Evolutionary conservation across 2,329 filamentous ascomycete species (phyloP), one percentile per base, ranked within the genome.

Genomic region (Colletotrichum lupini): DNA sequence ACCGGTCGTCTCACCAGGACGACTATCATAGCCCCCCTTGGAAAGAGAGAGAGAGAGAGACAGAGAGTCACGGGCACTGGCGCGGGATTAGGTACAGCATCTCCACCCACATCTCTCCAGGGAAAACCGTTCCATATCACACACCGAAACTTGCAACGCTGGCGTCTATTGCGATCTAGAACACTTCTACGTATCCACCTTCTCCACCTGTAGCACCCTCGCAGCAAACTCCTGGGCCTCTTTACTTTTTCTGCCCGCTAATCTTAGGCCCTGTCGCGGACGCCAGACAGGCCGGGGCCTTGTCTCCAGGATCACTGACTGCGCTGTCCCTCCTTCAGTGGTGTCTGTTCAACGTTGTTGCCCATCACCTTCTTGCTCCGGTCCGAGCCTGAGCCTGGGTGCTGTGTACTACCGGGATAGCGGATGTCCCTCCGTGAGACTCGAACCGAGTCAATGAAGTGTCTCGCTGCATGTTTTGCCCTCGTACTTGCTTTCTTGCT

Each of bases 131-230:
- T 73, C 67, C 22, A 60, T 26, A 12, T 11, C n/a, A 56, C 68
- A 63, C 72, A 74, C 72, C 68, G 68, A 74, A 72, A 74, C 61
- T 72, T 58, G 61, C 61, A 62, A 42, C 57, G 55, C 57, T 24
- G n/a, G 56, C 68, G 61, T 67, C 57, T 49, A 72, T 72, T 26
- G 62, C 35, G 68, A 58, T 72, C 72, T 74, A 74, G 72, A 74
- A 72, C 72, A 32, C 52, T 22, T 52, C 24, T n/a, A 52, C n/a
- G 57, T 66, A 32, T 46, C 72, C 66, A 64, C 46, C 35, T 11
- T 49, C 37, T 53, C 56, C 46, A 46, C 46, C n/a, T 14, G 28
- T 53, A 32, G 52, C 32, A 32, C 37, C 28, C 22, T 55, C 14
- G n/a, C 42, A 24, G 35, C 60, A 68, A 55, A 66, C 59, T 60